Evolutionary conservation across 768 basidiomycete species (phyloP).

Genomic region (Artomyces pyxidatus): DNA sequence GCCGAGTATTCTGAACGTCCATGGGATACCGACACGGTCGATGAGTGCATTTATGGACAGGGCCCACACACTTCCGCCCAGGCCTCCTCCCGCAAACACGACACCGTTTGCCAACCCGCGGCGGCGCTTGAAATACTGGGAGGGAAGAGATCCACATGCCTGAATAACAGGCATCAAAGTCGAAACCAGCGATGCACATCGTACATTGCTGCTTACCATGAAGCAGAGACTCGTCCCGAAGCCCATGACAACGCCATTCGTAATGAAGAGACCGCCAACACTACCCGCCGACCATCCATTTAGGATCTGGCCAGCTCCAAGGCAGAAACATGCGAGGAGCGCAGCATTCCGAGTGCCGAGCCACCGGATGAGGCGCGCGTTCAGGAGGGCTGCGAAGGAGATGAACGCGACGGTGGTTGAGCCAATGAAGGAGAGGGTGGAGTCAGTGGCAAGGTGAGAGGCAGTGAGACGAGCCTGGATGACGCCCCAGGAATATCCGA

Average conservation of each 20-base stretch:
- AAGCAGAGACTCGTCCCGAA: constrained; percentile 22
- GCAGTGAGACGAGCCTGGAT: constrained; percentile 25
- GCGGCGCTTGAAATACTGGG: constrained; percentile 27
- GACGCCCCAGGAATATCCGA: constrained; percentile 24
- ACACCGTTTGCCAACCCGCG: constrained; percentile 28
- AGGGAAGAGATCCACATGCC: constrained; percentile 26
- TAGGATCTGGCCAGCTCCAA: constrained; percentile 23
- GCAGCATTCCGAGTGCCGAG: constrained; percentile 25
- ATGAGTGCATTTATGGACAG: constrained; percentile 22
- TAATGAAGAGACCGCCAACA: constrained; percentile 21
- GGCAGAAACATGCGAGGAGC: constrained; percentile 20
- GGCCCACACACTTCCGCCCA: constrained; percentile 25
- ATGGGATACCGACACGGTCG: constrained; percentile 20
- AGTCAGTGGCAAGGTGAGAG: constrained; percentile 18
- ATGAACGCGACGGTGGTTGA: constrained; percentile 24
- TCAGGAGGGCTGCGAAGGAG: constrained; percentile 22
- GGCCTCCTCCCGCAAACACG: constrained; percentile 25
- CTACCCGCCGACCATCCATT: constrained; percentile 19
- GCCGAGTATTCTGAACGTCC: constrained; percentile 27
- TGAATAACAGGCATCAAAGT: no score
- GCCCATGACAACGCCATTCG: constrained; percentile 23
- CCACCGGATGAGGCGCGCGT: constrained; percentile 23
- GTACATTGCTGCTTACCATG: constrained; percentile 9
- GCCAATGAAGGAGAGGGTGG: constrained; percentile 25
- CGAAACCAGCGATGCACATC: not conserved